phyloP scores from a whole-genome alignment of 257 asterid genomes.

The Henckelia pumila region DNA sequence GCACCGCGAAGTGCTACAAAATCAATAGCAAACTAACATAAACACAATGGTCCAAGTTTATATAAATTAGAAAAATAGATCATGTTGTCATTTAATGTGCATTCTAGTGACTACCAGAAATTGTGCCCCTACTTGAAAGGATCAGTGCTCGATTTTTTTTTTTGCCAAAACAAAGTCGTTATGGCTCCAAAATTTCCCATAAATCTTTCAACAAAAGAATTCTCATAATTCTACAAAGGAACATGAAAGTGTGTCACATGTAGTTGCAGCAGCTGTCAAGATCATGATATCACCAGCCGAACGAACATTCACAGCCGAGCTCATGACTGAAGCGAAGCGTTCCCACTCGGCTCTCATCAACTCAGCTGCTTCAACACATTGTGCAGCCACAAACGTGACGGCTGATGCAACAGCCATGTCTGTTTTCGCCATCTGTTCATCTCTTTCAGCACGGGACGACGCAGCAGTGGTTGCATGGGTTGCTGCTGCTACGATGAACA shows the following conservation, averaged over 20 bases:
- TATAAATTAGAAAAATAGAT: no score
- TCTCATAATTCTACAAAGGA: no score
- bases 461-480: slow-evolving; percentile 94
- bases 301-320: slow-evolving; percentile 91
- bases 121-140: no score
- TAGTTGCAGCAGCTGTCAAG: slow-evolving; percentile 93
- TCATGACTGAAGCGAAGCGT: slow-evolving; percentile 72
- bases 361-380: slow-evolving; percentile 96
- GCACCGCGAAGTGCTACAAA: slow-evolving; percentile 83
- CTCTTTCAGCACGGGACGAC: slow-evolving; percentile 62
- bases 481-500: no score
- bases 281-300: slow-evolving; percentile 97
- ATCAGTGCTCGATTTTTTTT: no score
- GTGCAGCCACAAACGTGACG: slow-evolving; percentile 91
- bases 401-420: slow-evolving; percentile 99
- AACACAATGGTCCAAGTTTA: no score
- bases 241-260: slow-evolving; percentile 44
- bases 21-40: not conserved
- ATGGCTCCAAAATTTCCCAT: no score
- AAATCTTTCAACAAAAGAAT: no score
- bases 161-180: no score
- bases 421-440: slow-evolving; percentile 76
- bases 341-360: slow-evolving; percentile 96
- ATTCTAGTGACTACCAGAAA: no score
- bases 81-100: no score